Evolutionary conservation across 768 basidiomycete genomes (phyloP).

Genomic region (Boletus subcaerulescens): DNA sequence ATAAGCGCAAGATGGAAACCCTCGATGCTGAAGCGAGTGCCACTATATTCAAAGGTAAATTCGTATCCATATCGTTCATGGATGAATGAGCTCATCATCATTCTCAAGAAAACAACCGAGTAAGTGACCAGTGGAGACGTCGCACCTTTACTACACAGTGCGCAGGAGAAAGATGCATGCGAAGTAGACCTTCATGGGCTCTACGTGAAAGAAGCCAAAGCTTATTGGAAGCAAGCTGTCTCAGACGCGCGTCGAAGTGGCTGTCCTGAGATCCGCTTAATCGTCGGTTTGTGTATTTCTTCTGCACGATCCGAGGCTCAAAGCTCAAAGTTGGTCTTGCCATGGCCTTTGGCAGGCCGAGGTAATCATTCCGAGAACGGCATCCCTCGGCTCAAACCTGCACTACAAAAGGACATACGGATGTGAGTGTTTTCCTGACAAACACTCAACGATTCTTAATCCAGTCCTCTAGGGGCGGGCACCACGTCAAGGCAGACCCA

Average conservation of each 20-base stretch:
- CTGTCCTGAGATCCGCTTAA: slow-evolving; percentile 64
- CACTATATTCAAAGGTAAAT: slow-evolving; percentile 71
- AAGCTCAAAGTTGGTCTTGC: neutral
- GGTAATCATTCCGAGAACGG: slow-evolving; percentile 81
- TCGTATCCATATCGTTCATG: slow-evolving; percentile 8
- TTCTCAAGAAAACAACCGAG: slow-evolving; percentile 77
- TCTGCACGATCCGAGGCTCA: neutral
- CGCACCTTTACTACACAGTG: neutral
- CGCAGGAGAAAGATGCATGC: slow-evolving; percentile 56
- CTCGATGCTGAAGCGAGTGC: slow-evolving; percentile 78
- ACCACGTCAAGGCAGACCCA: slow-evolving; percentile 73
- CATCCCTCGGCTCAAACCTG: slow-evolving; percentile 83
- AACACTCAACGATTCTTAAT: neutral
- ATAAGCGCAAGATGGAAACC: slow-evolving; percentile 69
- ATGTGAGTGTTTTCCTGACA: slow-evolving; percentile 45
- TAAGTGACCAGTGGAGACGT: slow-evolving; percentile 17
- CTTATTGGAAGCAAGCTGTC: slow-evolving; percentile 67
- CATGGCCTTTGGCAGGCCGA: slow-evolving; percentile 52
- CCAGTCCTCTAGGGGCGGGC: slow-evolving; percentile 50
- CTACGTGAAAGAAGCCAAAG: slow-evolving; percentile 88
- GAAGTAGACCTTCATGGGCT: slow-evolving; percentile 91
- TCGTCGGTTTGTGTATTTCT: slow-evolving; percentile 64
- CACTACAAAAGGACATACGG: slow-evolving; percentile 77
- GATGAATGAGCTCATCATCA: neutral
- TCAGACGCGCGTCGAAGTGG: slow-evolving; percentile 58